Conservation (phyloP, 805 yeast genomes). For the Debaryomyces hansenii region DNA sequence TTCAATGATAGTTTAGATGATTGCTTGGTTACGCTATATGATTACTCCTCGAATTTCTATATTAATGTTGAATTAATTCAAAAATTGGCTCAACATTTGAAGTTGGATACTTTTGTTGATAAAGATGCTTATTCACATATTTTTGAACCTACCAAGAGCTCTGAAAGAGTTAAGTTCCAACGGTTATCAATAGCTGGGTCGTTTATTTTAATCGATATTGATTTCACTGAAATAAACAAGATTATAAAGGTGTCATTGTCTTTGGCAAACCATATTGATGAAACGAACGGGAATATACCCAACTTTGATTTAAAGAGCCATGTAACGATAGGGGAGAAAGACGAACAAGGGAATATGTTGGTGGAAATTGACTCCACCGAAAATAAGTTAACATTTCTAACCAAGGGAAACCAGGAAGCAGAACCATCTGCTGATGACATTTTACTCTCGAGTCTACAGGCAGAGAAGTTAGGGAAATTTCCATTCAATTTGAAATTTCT, state of each 20-base stretch:
- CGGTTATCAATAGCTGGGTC: constrained; percentile 45
- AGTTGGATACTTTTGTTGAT: constrained; percentile 43
- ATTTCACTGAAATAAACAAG: constrained; percentile 24
- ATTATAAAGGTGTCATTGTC: constrained; percentile 35
- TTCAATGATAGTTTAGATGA: constrained; percentile 21
- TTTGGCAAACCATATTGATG: constrained; percentile 28
- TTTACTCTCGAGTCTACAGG: constrained; percentile 25
- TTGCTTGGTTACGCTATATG: constrained; percentile 28
- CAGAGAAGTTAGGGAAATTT: constrained; percentile 24
- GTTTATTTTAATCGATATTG: constrained; percentile 39
- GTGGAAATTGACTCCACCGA: constrained; percentile 13
- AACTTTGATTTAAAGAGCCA: neutral
- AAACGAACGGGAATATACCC: constrained; percentile 1
- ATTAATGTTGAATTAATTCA: constrained; percentile 39
- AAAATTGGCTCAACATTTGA: constrained; percentile 39
- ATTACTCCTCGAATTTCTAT: constrained; percentile 28
- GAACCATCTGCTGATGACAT: constrained; percentile 27
- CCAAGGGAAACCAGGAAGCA: constrained; percentile 7
- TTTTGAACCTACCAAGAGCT: constrained; percentile 13
- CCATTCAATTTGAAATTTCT: constrained; percentile 37
- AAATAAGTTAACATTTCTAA: constrained; percentile 18
- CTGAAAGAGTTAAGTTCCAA: constrained; percentile 15
- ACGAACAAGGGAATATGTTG: constrained; percentile 5
- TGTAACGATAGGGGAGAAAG: neutral
- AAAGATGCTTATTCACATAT: constrained; percentile 29